These are phyloP conservation scores for Rhizophagus prolifer DNA, from an alignment of 192 early-diverging fungal genomes.

Conservation along the genomic window DNA sequence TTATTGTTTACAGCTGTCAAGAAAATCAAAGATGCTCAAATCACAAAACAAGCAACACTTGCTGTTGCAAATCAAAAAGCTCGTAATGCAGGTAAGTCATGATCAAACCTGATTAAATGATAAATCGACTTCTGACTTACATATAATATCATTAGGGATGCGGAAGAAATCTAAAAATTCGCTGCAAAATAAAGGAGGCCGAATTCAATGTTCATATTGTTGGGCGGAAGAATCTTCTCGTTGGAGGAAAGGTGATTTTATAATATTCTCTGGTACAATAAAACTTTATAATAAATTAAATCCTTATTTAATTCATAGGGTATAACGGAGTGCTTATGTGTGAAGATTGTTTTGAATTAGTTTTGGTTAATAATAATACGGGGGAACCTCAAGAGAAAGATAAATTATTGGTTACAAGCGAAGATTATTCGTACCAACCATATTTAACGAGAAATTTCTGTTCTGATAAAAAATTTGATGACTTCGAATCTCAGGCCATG, in stretches of 20 bases:
- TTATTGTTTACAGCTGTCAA: conserved; percentile 36
- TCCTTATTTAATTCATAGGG: conserved; percentile 37
- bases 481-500: conserved; percentile 45
- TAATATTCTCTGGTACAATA: not conserved
- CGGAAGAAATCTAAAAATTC: conserved; percentile 22
- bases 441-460: conserved; percentile 63
- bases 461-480: conserved; percentile 50
- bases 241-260: conserved; percentile 61
- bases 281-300: not conserved
- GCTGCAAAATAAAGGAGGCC: conserved; percentile 5
- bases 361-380: conserved; percentile 44
- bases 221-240: conserved; percentile 53
- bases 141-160: conserved; percentile 3
- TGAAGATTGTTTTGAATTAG: conserved; percentile 61
- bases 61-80: conserved; percentile 42
- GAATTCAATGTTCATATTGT: conserved; percentile 59
- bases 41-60: conserved; percentile 38
- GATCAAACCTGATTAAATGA: not conserved
- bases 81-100: conserved; percentile 33
- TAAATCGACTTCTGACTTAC: not conserved
- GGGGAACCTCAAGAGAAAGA: conserved; percentile 34
- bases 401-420: conserved; percentile 56
- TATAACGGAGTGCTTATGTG: conserved; percentile 75
- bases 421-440: conserved; percentile 65
- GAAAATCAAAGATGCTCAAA: conserved; percentile 47